Evolutionary conservation across 2,329 filamentous ascomycete genomes (phyloP).

Genomic region (Fusarium armeniacum): DNA sequence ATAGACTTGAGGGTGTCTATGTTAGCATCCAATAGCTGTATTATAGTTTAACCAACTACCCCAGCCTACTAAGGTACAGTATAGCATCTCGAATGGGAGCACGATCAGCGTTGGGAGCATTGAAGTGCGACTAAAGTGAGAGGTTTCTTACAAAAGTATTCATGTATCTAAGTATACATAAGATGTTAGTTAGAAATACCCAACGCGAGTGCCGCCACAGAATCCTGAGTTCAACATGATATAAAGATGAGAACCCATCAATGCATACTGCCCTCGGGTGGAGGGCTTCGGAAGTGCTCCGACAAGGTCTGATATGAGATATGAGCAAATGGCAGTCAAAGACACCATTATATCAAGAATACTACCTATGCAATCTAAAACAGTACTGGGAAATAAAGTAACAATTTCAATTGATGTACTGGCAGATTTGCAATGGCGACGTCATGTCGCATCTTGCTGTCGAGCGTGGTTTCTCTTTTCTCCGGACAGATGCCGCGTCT

Average conservation of each 20-base stretch:
- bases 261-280: conserved; percentile 39
- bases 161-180: neutral
- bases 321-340: conserved; percentile 14
- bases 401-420: neutral
- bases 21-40: neutral
- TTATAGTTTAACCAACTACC: neutral
- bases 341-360: neutral
- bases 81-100: neutral
- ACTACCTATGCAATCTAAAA: neutral
- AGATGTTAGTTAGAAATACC: neutral
- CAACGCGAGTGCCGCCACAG: neutral
- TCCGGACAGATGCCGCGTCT: conserved; percentile 17
- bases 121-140: neutral
- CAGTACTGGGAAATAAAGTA: neutral
- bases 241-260: conserved; percentile 18
- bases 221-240: conserved; percentile 8
- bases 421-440: conserved; percentile 18
- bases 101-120: neutral
- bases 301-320: conserved; percentile 20
- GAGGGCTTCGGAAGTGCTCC: conserved; percentile 39
- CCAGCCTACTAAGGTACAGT: neutral
- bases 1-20: neutral
- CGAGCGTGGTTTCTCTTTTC: conserved; percentile 11
- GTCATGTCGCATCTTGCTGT: conserved; percentile 21
- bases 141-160: neutral